A percentile compares a stretch with the other conserved stretches of the same genome.
phyloP scores from a whole-genome alignment of 768 basidiomycete genomes.

The Leccinellum luteum region DNA sequence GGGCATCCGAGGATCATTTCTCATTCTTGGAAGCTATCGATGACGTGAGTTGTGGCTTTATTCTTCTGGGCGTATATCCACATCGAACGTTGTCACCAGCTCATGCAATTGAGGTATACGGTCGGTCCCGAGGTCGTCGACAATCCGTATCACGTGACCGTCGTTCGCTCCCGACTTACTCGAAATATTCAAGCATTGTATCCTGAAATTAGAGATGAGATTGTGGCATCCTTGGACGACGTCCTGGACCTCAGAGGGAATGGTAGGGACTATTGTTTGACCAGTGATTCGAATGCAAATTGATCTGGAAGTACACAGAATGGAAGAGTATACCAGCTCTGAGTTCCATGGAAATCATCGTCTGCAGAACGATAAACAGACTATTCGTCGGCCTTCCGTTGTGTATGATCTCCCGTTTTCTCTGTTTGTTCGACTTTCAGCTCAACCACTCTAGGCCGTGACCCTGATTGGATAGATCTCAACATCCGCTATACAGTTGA shows the following conservation, averaged over 20 bases:
- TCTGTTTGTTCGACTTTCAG: not conserved
- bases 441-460: not conserved
- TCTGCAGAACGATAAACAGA: not conserved
- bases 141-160: constrained; percentile 26
- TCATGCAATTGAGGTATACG: constrained; percentile 35
- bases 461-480: constrained; percentile 14
- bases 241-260: constrained; percentile 26
- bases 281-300: not conserved
- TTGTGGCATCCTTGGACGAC: constrained; percentile 39
- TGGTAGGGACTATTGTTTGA: constrained; percentile 3
- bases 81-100: constrained; percentile 23
- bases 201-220: constrained; percentile 44
- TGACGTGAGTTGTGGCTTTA: constrained; percentile 30
- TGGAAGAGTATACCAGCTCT: not conserved
- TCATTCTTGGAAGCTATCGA: constrained; percentile 30
- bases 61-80: not conserved
- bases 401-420: constrained; percentile 27
- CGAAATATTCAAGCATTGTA: constrained; percentile 40
- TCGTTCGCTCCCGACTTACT: constrained; percentile 31
- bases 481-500: constrained; percentile 31
- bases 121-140: constrained; percentile 31
- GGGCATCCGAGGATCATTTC: constrained; percentile 37
- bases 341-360: not conserved
- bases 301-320: not conserved
- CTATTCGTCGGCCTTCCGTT: constrained; percentile 25